Evolutionary conservation across 2,329 filamentous ascomycete species (phyloP).

Genomic region (Trichophyton verrucosum): DNA sequence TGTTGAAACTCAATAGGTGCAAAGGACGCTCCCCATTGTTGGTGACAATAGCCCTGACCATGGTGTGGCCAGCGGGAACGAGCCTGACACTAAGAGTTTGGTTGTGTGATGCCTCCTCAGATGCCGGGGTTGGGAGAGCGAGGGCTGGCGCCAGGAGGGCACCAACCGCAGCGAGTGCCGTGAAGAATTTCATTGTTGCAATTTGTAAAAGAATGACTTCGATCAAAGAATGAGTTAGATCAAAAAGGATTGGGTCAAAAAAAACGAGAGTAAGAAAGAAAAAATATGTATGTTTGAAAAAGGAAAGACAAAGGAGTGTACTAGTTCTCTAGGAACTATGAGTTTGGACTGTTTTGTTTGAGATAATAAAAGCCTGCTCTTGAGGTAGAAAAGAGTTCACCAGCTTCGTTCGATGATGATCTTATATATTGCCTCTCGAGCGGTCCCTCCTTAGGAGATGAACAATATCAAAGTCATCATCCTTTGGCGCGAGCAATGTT

Average conservation of each 20-base stretch:
- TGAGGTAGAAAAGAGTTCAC: neutral
- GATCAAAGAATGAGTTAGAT: neutral
- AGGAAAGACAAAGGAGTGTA: neutral
- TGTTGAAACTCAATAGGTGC: conserved; percentile 27
- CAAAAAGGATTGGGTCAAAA: neutral
- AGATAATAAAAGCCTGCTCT: neutral
- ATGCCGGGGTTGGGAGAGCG: conserved; percentile 7
- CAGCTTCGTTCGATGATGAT: neutral
- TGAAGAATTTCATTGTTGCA: conserved; percentile 9
- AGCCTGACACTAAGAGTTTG: conserved; percentile 22
- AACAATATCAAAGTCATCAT: neutral
- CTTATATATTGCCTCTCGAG: neutral
- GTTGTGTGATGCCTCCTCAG: conserved; percentile 10
- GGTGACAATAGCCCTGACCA: conserved; percentile 26
- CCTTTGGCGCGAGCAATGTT: neutral
- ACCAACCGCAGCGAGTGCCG: conserved; percentile 16
- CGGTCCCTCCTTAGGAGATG: neutral
- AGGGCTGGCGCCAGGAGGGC: conserved; percentile 5
- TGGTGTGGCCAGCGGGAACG: conserved; percentile 21
- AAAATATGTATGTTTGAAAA: neutral
- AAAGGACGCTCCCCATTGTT: conserved; percentile 24
- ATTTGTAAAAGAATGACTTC: neutral
- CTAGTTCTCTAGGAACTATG: neutral
- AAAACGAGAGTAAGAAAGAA: neutral
- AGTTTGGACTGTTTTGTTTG: neutral